Conservation (phyloP, 768 basidiomycete genomes). For the Mycena pura region DNA sequence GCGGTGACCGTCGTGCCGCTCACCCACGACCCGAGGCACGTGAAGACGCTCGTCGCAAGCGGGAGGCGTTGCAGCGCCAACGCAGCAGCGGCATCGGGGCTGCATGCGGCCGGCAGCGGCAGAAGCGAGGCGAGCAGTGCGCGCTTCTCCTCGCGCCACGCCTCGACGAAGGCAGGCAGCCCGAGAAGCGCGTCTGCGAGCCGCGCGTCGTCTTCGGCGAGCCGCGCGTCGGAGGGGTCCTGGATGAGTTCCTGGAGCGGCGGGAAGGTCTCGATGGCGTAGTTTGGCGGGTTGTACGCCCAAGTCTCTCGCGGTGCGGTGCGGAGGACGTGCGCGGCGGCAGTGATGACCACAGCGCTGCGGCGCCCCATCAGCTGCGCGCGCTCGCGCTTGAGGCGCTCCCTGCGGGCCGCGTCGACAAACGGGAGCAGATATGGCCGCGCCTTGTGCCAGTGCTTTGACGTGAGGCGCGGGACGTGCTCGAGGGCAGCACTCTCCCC, state of each 20-base stretch:
- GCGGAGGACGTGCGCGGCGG: constrained; percentile 14
- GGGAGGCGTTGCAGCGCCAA: constrained; percentile 14
- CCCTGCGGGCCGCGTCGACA: background rate
- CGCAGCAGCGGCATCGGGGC: too few relatives aligned
- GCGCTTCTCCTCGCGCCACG: constrained; percentile 25
- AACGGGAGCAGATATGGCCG: constrained; percentile 16
- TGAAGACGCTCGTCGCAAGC: constrained; percentile 29
- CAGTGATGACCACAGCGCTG: background rate
- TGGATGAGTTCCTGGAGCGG: constrained; percentile 18
- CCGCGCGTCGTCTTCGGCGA: constrained; percentile 9
- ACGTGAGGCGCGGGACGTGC: constrained; percentile 11
- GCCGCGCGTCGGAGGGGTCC: constrained; percentile 9
- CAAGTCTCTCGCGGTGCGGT: constrained; percentile 18
- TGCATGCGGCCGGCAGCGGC: background rate
- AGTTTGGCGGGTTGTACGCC: constrained; percentile 18
- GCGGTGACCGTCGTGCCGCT: constrained; percentile 1
- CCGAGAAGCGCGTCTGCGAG: constrained; percentile 9
- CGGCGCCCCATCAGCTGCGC: background rate
- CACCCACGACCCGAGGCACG: constrained; percentile 30
- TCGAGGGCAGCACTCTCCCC: background rate
- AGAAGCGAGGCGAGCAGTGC: constrained; percentile 20
- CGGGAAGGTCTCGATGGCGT: constrained; percentile 11
- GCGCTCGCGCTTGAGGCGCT: constrained; percentile 9
- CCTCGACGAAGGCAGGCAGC: constrained; percentile 23
- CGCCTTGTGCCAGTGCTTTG: constrained; percentile 18